A percentile compares a stretch with the other conserved stretches of the same genome.
These are phyloP conservation scores for Arachnopeziza araneosa DNA, from an alignment of 2,329 filamentous ascomycete species.

Conservation along the genomic window DNA sequence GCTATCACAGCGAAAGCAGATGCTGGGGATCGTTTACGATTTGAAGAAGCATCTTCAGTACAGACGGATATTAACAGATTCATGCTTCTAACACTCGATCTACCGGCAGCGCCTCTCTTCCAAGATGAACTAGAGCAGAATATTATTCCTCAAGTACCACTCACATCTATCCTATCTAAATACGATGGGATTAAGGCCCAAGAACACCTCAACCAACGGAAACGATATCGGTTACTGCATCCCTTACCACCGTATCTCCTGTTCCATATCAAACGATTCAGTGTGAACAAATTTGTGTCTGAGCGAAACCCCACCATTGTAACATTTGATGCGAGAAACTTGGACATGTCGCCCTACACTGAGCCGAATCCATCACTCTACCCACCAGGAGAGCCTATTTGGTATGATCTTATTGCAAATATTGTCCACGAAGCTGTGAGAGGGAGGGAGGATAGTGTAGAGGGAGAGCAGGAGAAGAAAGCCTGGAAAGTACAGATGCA, in stretches of 20 bases:
- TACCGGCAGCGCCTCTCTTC: constrained; percentile 88
- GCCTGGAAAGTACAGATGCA: constrained; percentile 91
- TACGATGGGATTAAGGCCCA: constrained; percentile 87
- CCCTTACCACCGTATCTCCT: constrained; percentile 86
- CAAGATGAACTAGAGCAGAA: constrained; percentile 92
- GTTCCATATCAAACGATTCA: constrained; percentile 97
- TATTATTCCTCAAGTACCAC: constrained; percentile 88
- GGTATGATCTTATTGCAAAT: constrained; percentile 95
- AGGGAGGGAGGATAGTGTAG: constrained; percentile 72
- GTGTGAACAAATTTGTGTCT: constrained; percentile 90
- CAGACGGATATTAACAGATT: constrained; percentile 74
- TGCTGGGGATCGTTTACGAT: constrained; percentile 78
- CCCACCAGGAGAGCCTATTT: constrained; percentile 73
- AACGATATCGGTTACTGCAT: constrained; percentile 83
- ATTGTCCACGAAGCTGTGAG: constrained; percentile 82
- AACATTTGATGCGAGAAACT: constrained; percentile 79
- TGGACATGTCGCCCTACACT: constrained; percentile 87
- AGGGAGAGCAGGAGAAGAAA: constrained; percentile 82
- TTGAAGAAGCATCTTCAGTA: constrained; percentile 83
- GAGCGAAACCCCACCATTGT: constrained; percentile 98
- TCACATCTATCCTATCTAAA: constrained; percentile 79
- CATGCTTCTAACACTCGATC: constrained; percentile 86
- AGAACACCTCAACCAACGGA: constrained; percentile 81
- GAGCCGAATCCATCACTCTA: constrained; percentile 74
- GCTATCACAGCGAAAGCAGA: constrained; percentile 89